Percentiles rank a stretch among this genome's conserved stretches.
These are phyloP conservation scores for Fusarium siculi DNA, from an alignment of 2,329 filamentous ascomycete genomes.

Conservation along the genomic window DNA sequence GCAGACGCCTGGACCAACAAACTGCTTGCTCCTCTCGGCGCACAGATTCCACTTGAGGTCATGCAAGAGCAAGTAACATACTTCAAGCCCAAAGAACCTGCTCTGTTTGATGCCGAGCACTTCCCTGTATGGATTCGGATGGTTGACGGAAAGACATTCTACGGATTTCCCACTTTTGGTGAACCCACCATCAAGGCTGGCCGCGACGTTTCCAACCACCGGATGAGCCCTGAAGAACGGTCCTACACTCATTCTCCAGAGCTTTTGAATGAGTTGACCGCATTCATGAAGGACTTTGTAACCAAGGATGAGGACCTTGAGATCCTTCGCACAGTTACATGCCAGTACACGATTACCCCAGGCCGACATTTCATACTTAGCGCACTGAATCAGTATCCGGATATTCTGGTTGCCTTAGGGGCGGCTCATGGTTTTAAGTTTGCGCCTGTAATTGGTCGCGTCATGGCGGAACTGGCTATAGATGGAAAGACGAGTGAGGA, in stretches of 20 bases:
- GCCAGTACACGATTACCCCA: background rate
- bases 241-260: background rate
- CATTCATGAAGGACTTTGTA: background rate
- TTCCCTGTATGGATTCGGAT: constrained; percentile 2
- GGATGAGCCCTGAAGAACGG: background rate
- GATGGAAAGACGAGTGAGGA: constrained; percentile 1
- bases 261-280: background rate
- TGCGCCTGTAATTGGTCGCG: background rate
- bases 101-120: background rate
- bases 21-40: background rate
- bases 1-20: constrained; percentile 11
- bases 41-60: background rate
- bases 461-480: background rate
- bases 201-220: background rate
- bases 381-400: background rate
- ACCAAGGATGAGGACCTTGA: background rate
- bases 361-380: background rate
- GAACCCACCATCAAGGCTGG: constrained; percentile 4
- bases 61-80: constrained; percentile 14
- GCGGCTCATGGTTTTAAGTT: constrained; percentile 2
- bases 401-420: background rate
- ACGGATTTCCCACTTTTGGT: constrained; percentile 1
- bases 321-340: background rate
- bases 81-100: background rate
- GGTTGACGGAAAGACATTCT: background rate